These are phyloP conservation scores for Carex sylvatica DNA, from an alignment of 202 grass and related monocot genomes.

Conservation along the genomic window DNA sequence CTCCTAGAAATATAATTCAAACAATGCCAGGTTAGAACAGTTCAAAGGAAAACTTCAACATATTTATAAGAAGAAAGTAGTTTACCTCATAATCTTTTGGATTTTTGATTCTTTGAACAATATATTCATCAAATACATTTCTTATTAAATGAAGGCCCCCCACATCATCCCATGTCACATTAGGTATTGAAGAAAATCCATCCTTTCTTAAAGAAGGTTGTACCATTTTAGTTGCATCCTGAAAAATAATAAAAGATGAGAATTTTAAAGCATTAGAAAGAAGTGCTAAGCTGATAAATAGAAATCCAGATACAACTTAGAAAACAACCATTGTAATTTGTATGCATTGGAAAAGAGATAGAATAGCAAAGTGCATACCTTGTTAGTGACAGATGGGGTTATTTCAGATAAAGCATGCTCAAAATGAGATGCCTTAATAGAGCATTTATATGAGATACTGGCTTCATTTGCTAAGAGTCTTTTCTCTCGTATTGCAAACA, in stretches of 20 bases:
- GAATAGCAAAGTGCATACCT: constrained; percentile 36
- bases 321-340: too few species aligned
- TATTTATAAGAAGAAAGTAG: constrained; percentile 10
- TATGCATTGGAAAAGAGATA: neutral
- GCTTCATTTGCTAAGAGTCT: constrained; percentile 32
- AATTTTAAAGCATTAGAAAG: neutral
- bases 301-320: neutral
- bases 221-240: constrained; percentile 81
- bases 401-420: constrained; percentile 57
- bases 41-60: neutral
- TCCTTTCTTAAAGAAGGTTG: constrained; percentile 93
- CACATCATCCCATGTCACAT: constrained; percentile 86
- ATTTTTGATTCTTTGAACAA: constrained; percentile 72
- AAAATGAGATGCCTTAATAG: constrained; percentile 59
- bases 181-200: constrained; percentile 92
- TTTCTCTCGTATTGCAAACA: constrained; percentile 61
- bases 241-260: neutral
- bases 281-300: neutral
- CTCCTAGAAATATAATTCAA: constrained; percentile 32
- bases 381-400: constrained; percentile 64
- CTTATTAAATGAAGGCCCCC: constrained; percentile 73
- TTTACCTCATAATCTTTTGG: constrained; percentile 76
- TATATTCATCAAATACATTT: constrained; percentile 67
- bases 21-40: neutral
- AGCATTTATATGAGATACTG: constrained; percentile 25